These are phyloP conservation scores for Linum usitatissimum DNA, from an alignment of 345 rosid genomes.

Conservation along the genomic window DNA sequence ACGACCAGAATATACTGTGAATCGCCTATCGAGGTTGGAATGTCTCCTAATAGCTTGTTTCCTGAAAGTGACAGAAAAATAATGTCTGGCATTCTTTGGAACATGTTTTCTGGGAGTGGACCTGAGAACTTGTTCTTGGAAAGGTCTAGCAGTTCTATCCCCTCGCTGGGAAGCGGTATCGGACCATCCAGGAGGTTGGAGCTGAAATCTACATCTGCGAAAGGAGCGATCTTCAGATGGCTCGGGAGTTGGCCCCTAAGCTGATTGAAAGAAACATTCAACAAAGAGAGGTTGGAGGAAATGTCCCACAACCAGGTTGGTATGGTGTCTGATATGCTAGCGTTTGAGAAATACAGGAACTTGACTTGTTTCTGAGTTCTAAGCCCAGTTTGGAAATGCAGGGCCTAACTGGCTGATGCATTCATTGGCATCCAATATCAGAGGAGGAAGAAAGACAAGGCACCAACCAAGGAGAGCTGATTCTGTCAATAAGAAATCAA, in stretches of 20 bases:
- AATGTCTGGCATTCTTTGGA: constrained; percentile 6
- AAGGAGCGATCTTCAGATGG: constrained; percentile 10
- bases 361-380: constrained; percentile 37
- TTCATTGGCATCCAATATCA: no score
- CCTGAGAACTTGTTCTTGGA: constrained; percentile 16
- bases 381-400: constrained; percentile 53
- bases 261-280: constrained; percentile 15
- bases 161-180: constrained; percentile 11
- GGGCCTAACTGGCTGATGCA: constrained; percentile 49
- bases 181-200: constrained; percentile 19
- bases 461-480: no score
- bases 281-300: constrained; percentile 4
- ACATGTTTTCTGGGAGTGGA: constrained; percentile 3
- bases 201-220: constrained; percentile 18
- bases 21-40: constrained; percentile 12
- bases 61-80: constrained; percentile 14
- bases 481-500: no score
- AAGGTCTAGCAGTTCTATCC: constrained; percentile 10
- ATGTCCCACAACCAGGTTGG: constrained; percentile 39
- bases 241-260: constrained; percentile 9
- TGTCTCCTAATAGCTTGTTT: constrained; percentile 8
- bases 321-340: constrained; percentile 35
- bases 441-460: no score
- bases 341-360: constrained; percentile 31
- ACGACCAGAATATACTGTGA: constrained; percentile 9